phyloP scores from a whole-genome alignment of 208 protist genomes.

The Leishmania braziliensis region DNA sequence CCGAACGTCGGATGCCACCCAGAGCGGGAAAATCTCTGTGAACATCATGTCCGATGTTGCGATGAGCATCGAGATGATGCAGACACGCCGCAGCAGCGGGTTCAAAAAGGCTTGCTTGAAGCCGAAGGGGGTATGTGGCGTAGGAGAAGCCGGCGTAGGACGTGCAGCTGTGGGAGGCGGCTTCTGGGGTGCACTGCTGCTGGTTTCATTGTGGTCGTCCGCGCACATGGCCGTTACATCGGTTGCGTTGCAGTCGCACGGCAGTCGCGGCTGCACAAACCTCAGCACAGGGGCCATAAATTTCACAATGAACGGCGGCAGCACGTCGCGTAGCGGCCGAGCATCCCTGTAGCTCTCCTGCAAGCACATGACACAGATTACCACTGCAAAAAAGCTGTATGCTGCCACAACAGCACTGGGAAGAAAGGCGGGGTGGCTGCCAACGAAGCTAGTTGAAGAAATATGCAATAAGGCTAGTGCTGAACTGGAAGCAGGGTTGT shows the following conservation, averaged over 20 bases:
- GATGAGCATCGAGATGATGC: conserved; percentile 74
- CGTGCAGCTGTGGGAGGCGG: no score
- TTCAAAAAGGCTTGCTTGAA: conserved; percentile 58
- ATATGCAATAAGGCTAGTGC: conserved; percentile 31
- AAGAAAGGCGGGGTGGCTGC: conserved; percentile 68
- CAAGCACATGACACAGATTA: conserved; percentile 47
- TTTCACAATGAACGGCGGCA: conserved; percentile 19
- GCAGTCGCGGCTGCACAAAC: conserved; percentile 40
- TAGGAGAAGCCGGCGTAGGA: neutral
- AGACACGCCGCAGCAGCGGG: conserved; percentile 47
- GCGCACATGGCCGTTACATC: conserved; percentile 21
- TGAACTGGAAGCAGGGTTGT: conserved; percentile 49
- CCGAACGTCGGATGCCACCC: conserved; percentile 35
- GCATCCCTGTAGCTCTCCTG: conserved; percentile 54
- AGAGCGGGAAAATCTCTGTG: conserved; percentile 63
- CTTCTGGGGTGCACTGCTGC: neutral
- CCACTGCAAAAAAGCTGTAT: conserved; percentile 60
- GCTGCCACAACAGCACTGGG: conserved; percentile 49
- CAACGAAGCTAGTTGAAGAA: conserved; percentile 37
- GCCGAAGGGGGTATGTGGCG: conserved; percentile 45
- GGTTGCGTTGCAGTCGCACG: conserved; percentile 10
- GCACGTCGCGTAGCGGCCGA: conserved; percentile 27
- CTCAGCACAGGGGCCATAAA: conserved; percentile 26
- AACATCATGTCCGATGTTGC: conserved; percentile 63
- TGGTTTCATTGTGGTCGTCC: neutral